Percentiles rank a stretch among this genome's conserved stretches.
Conservation (phyloP, 345 rosid genomes). For the Sonneratia alba region DNA sequence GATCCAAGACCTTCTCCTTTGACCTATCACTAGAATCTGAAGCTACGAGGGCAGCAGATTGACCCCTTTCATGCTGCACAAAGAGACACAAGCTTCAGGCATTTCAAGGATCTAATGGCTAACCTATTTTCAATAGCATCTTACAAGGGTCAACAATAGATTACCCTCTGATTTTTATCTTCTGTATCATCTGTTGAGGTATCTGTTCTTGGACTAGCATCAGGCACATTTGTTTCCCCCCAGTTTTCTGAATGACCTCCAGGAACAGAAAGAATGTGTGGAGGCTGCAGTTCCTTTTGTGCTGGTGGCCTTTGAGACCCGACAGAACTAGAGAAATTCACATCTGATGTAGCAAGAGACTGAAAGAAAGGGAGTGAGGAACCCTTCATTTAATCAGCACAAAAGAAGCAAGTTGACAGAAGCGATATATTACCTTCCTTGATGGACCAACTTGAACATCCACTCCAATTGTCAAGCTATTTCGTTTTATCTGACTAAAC, state of each 20-base stretch:
- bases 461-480: constrained; percentile 27
- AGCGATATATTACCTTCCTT: constrained; percentile 31
- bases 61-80: constrained; percentile 67
- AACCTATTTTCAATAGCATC: background rate
- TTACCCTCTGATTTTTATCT: constrained; percentile 71
- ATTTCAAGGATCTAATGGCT: background rate
- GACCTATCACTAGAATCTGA: constrained; percentile 89
- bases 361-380: constrained; percentile 12
- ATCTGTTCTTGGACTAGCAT: constrained; percentile 82
- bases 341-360: constrained; percentile 16
- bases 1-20: constrained; percentile 71
- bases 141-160: constrained; percentile 6
- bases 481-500: constrained; percentile 46
- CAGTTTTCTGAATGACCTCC: constrained; percentile 42
- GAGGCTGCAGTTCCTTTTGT: constrained; percentile 17
- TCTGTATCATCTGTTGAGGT: constrained; percentile 84
- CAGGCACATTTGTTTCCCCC: constrained; percentile 63
- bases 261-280: constrained; percentile 29
- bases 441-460: constrained; percentile 35
- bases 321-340: too few species aligned
- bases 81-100: constrained; percentile 8
- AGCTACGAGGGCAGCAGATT: constrained; percentile 27
- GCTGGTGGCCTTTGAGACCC: too few species aligned
- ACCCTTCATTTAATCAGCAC: constrained; percentile 2
- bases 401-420: constrained; percentile 1